Evolutionary conservation across 192 early-diverging fungal species (phyloP).

Genomic region (Obelidium mucronatum): DNA sequence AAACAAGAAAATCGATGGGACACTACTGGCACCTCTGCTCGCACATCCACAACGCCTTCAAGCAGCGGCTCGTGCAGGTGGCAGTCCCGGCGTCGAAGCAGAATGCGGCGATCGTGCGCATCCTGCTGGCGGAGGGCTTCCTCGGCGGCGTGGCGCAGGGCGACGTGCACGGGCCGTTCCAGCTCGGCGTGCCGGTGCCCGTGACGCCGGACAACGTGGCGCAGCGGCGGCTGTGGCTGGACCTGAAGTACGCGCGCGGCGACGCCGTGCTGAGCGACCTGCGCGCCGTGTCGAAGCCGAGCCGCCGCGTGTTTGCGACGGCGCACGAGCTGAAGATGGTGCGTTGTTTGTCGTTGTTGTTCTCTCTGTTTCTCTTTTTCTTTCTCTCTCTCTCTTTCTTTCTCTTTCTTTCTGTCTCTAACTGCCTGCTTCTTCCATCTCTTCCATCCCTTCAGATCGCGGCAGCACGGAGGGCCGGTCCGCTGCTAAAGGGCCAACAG

Average conservation of each 20-base stretch:
- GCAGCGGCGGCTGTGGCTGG: conserved; percentile 88
- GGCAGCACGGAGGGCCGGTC: conserved; percentile 71
- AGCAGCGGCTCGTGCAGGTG: conserved; percentile 78
- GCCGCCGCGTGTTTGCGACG: conserved; percentile 71
- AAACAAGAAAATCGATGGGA: too few relatives aligned
- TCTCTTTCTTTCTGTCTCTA: neutral
- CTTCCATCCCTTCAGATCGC: conserved; percentile 62
- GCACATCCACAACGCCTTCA: conserved; percentile 90
- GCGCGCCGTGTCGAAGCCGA: conserved; percentile 85
- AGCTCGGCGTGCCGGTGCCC: conserved; percentile 65
- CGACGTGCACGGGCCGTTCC: conserved; percentile 73
- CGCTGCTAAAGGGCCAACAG: conserved; percentile 79
- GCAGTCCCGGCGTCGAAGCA: conserved; percentile 89
- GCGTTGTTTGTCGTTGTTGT: neutral
- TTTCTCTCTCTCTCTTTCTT: neutral
- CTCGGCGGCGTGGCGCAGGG: conserved; percentile 80
- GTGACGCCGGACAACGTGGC: conserved; percentile 86
- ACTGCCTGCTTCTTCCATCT: neutral
- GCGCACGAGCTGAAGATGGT: conserved; percentile 65
- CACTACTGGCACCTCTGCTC: conserved; percentile 85
- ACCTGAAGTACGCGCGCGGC: conserved; percentile 89
- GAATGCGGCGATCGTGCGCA: conserved; percentile 83
- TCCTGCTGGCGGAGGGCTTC: conserved; percentile 94
- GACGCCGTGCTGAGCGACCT: conserved; percentile 81
- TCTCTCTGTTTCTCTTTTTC: neutral